A percentile compares a stretch with the other conserved stretches of the same genome.
phyloP scores from a whole-genome alignment of 345 rosid species.

The Syzygium oleosum region DNA sequence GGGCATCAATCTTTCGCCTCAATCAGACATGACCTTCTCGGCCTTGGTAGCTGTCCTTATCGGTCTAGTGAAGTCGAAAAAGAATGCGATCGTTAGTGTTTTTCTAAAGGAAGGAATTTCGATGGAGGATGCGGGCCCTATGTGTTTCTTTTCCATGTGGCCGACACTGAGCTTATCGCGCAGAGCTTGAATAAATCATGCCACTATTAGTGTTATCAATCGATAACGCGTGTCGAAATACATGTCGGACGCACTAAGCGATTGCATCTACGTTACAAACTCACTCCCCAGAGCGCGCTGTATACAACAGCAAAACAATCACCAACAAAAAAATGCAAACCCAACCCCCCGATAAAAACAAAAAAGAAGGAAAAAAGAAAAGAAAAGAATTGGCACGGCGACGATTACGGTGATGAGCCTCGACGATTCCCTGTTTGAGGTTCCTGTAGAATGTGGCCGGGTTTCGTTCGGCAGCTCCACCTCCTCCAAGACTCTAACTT shows the following conservation, averaged over 20 bases:
- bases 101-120: not conserved
- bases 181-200: not conserved
- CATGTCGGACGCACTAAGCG: not conserved
- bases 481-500: not conserved
- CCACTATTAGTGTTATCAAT: not conserved
- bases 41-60: not conserved
- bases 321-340: not conserved
- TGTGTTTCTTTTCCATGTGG: not conserved
- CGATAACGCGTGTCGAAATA: not conserved
- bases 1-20: not conserved
- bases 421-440: not conserved
- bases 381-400: not conserved
- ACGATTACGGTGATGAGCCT: not conserved
- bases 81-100: too few species aligned
- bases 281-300: not conserved
- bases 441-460: not conserved
- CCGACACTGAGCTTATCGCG: rapidly evolving
- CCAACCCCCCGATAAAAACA: not conserved
- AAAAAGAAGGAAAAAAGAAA: not conserved
- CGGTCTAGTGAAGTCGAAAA: too few species aligned
- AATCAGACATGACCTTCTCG: not conserved
- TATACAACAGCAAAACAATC: not conserved
- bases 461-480: not conserved
- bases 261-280: not conserved
- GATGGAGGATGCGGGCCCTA: rapidly evolving